A percentile compares a stretch with the other conserved stretches of the same genome.
These are phyloP conservation scores for Backusella luteola DNA, from an alignment of 192 early-diverging fungal genomes.

Conservation along the genomic window DNA sequence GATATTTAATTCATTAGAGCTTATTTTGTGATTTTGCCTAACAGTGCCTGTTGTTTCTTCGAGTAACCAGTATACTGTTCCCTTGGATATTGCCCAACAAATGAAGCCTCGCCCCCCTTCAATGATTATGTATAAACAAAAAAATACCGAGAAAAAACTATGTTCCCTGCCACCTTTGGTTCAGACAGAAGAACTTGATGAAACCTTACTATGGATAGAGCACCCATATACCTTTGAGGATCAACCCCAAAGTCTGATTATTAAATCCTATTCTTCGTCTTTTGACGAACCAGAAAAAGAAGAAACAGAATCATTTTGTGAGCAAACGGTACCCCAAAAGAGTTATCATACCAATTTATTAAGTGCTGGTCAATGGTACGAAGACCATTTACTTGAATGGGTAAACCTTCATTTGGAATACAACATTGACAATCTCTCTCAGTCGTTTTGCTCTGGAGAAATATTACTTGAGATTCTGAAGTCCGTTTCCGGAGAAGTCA, in stretches of 20 bases:
- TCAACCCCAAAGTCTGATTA: background rate
- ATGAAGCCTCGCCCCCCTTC: constrained; percentile 39
- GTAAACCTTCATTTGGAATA: background rate
- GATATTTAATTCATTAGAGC: background rate
- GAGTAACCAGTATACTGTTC: constrained; percentile 51
- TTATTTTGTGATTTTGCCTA: background rate
- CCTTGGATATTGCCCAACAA: constrained; percentile 48
- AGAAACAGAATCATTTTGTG: background rate
- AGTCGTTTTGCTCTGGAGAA: background rate
- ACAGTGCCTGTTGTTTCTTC: constrained; percentile 58
- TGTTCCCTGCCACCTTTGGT: background rate
- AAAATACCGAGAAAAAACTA: background rate
- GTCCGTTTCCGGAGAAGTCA: background rate
- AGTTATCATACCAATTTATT: background rate
- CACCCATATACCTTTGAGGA: background rate
- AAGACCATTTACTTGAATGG: background rate
- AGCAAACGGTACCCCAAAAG: background rate
- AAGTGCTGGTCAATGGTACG: background rate
- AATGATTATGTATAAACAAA: background rate
- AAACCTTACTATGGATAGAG: background rate
- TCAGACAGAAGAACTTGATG: background rate
- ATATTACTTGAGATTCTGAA: background rate
- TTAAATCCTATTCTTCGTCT: background rate
- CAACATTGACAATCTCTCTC: background rate
- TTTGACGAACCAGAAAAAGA: background rate